Evolutionary conservation across 345 rosid species (phyloP).

Genomic region (Salix exigua): DNA sequence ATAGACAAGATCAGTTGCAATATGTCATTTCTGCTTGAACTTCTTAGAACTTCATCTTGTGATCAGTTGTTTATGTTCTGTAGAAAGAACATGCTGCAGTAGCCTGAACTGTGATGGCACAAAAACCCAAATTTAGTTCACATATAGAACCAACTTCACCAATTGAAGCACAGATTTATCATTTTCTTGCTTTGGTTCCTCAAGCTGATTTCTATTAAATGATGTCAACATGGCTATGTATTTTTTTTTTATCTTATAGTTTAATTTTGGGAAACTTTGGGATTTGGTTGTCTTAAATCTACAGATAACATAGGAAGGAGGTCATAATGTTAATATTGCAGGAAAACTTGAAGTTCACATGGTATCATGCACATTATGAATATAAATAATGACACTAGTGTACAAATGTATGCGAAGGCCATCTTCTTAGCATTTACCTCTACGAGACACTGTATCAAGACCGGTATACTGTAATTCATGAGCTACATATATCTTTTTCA

Average conservation of each 20-base stretch:
- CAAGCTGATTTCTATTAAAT: neutral
- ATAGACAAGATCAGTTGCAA: neutral
- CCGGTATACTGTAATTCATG: neutral
- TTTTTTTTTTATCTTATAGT: neutral
- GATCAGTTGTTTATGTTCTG: neutral
- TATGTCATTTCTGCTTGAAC: neutral
- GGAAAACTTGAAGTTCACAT: neutral
- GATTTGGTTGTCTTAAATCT: neutral
- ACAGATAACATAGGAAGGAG: neutral
- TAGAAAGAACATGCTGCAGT: neutral
- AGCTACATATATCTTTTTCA: constrained; percentile 8
- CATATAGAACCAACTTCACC: neutral
- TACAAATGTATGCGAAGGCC: neutral
- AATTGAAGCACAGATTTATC: neutral
- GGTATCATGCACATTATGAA: neutral
- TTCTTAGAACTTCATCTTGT: neutral
- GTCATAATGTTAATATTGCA: neutral
- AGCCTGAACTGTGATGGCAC: neutral
- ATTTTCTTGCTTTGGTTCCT: neutral
- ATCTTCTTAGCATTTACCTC: neutral
- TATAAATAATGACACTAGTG: neutral
- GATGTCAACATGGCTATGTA: neutral
- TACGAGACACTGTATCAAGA: neutral
- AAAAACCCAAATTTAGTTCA: neutral
- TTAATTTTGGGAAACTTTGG: neutral